Base-by-base conservation (phyloP, 768 basidiomycete species). In the Boletus edulis region DNA sequence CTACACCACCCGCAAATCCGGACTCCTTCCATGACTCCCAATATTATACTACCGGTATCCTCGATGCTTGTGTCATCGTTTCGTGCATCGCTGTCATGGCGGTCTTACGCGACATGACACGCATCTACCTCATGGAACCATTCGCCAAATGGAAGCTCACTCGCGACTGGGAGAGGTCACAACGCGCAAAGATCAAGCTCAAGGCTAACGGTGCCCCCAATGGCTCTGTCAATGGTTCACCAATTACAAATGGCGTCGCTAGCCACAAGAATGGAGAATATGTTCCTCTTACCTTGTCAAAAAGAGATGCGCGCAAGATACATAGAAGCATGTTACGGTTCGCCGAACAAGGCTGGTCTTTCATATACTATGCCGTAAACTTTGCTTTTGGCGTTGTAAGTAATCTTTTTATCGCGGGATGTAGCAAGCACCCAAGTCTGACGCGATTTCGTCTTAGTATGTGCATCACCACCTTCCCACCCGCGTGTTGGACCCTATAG, bases 281-380 rank as follows among this genome's bases (percentile, higher is more conserved):
- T 37, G 14, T 49, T 47, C 58, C 60, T 42, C 44, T 63, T n/a
- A 49, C 51, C 55, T 69, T 57, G 61, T 57, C 66, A 48, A 58
- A 64, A 58, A 81, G 76, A 60, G 84, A 90, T 62, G 74, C 79
- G 18, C 82, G 78, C 49, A 80, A 77, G 61, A 75, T 90, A 55
- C 82, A 87, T 55, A 78, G 87, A 65, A 86, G 83, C 57, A 85
- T 94, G 40, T 69, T 90, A 43, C 79, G 97, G 62, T 98, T 98
- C 67, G 91, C 93, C 3, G 97, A 99, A 70, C 97, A 99, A 73
- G 90, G 93, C 53, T 98, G 94, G 91, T 84, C 84, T 35, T 78
- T 86, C 43, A 71, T 91, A 46, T 98, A 96, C 71, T 94, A 91
- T 67, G 74, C 82, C 39, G 52, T 82, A 2, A 89, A 86, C 61